A percentile compares a stretch with the other conserved stretches of the same genome.
phyloP scores from a whole-genome alignment of 768 basidiomycete genomes.

The Auricularia sp. region DNA sequence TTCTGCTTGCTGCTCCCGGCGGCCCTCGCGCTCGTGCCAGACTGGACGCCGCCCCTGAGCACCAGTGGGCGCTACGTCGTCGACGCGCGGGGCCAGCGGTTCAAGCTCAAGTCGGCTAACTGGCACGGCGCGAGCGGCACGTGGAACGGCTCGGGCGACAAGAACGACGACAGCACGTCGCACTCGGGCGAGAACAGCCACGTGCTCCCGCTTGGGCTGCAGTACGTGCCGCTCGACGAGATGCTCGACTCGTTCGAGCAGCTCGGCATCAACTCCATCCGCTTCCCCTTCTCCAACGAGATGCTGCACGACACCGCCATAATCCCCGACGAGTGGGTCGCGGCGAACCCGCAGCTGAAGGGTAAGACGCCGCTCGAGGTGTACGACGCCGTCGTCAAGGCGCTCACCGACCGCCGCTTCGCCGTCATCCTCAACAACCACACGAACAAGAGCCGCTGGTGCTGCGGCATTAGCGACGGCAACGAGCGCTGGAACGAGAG shows the following conservation, averaged over 20 bases:
- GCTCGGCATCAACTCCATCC: slow-evolving; percentile 8
- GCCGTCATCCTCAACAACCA: slow-evolving; percentile 8
- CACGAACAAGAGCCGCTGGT: slow-evolving; percentile 7
- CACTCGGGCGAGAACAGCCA: slow-evolving; percentile 4
- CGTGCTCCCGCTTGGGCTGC: slow-evolving; percentile 3
- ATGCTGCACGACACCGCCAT: slow-evolving; percentile 4
- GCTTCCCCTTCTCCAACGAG: slow-evolving; percentile 8
- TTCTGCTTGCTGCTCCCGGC: neutral
- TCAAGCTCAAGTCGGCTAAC: slow-evolving; percentile 7
- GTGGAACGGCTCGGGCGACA: slow-evolving; percentile 5
- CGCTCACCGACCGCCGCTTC: slow-evolving; percentile 5
- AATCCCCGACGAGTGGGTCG: slow-evolving; percentile 2
- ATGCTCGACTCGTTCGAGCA: slow-evolving; percentile 7
- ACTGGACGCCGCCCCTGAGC: slow-evolving; percentile 7
- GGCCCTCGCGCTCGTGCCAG: neutral
- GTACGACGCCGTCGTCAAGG: slow-evolving; percentile 5
- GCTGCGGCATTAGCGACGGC: slow-evolving; percentile 6
- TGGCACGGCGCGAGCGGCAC: slow-evolving; percentile 8
- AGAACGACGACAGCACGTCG: slow-evolving; percentile 2
- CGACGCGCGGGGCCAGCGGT: slow-evolving; percentile 6
- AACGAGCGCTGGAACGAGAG: slow-evolving; percentile 10
- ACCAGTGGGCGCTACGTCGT: slow-evolving; percentile 8
- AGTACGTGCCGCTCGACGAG: slow-evolving; percentile 3
- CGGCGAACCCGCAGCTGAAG: slow-evolving; percentile 5
- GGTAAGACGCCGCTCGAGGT: slow-evolving; percentile 7